These are phyloP conservation scores for Taphrina populina DNA, from an alignment of 1,139 yeast species.

Conservation along the genomic window DNA sequence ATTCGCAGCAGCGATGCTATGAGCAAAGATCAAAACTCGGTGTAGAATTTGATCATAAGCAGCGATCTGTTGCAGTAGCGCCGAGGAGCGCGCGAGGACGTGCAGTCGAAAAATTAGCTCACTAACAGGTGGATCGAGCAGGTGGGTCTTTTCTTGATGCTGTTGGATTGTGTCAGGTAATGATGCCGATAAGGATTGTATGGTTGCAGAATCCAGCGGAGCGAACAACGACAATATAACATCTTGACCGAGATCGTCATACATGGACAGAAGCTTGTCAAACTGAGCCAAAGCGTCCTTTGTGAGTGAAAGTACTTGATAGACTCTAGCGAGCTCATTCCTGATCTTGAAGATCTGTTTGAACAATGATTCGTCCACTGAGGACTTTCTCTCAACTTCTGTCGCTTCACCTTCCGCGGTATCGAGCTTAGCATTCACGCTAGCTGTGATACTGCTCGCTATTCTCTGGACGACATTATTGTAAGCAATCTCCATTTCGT, in stretches of 20 bases:
- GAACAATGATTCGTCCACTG: neutral
- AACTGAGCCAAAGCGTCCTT: neutral
- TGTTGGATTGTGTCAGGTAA: too few species aligned
- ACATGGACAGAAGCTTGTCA: neutral
- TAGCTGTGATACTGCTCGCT: slow-evolving; percentile 44
- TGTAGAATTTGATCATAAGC: neutral
- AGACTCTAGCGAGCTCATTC: neutral
- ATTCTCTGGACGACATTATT: slow-evolving; percentile 52
- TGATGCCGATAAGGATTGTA: too few species aligned
- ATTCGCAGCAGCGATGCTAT: neutral
- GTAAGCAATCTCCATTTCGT: slow-evolving; percentile 42
- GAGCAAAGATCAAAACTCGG: neutral
- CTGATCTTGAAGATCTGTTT: neutral
- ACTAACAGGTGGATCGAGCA: neutral
- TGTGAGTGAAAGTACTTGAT: neutral
- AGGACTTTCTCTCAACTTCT: neutral
- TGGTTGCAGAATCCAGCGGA: too few species aligned
- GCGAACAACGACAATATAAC: too few species aligned
- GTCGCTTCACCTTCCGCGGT: neutral
- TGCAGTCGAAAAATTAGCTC: neutral
- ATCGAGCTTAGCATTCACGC: neutral
- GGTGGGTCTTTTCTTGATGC: neutral
- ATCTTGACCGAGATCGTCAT: too few species aligned
- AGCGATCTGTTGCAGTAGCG: neutral
- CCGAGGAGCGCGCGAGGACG: neutral